phyloP scores from a whole-genome alignment of 2,329 filamentous ascomycete species.

The Pyricularia pennisetigena region DNA sequence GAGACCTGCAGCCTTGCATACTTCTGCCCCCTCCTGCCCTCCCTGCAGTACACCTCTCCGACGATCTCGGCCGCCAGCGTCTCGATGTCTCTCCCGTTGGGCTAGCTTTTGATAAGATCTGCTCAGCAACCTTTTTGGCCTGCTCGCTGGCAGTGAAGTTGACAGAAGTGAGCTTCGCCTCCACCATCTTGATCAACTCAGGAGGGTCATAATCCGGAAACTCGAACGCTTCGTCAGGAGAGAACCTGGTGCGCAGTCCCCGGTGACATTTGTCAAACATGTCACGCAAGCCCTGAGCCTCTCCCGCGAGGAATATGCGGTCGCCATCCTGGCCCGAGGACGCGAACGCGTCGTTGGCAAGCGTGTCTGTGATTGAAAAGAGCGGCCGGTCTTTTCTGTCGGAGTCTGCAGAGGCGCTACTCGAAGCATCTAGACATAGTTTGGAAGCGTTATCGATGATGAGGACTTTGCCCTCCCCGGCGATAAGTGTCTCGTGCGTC shows the following conservation, averaged over 20 bases:
- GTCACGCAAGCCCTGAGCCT: constrained; percentile 45
- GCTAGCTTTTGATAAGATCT: constrained; percentile 36
- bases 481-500: not conserved
- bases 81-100: constrained; percentile 10
- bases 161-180: not conserved
- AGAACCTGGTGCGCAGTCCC: constrained; percentile 47
- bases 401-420: not conserved
- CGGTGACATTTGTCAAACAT: constrained; percentile 55
- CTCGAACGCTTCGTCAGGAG: constrained; percentile 40
- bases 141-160: not conserved
- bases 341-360: not conserved
- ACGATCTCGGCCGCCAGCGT: constrained; percentile 6
- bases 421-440: not conserved
- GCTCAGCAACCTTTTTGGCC: constrained; percentile 17
- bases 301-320: constrained; percentile 48
- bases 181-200: not conserved
- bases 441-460: not conserved
- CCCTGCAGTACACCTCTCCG: not conserved
- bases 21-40: not conserved
- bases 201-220: not conserved
- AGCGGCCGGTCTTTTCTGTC: not conserved
- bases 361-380: not conserved
- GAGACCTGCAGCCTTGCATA: not conserved
- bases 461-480: not conserved
- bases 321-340: too few species aligned